Base-by-base conservation (phyloP, 106 monocot species). In the Allium fistulosum region DNA sequence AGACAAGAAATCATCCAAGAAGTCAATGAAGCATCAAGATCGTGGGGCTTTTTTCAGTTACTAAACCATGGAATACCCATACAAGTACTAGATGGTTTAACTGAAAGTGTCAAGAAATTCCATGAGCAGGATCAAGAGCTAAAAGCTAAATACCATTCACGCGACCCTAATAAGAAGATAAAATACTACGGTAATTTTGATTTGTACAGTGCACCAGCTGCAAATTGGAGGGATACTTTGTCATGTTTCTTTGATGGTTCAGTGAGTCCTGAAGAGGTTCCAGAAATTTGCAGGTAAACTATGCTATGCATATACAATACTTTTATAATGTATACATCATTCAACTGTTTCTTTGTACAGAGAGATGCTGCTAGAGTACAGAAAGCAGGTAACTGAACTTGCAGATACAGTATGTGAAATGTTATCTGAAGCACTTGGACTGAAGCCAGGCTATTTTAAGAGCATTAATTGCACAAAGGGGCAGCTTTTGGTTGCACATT, bases 391-490 rank as follows among this genome's bases (percentile, higher is more conserved):
- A 6, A 17, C 22, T 7, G 60, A 60, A 26, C 26, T 14, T 11
- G 9, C 17, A 4, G 60, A 60, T 27, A 11, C 28, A 16, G 46
- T 71, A 49, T 37, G 37, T 10, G 71, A 71, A 15, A 4, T 71
- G 11, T 9, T 71, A 17, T 71, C 71, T 9, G 71, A 71, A 26
- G 71, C 49, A 10, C 71, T 60, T 11, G 71, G 71, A 14, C 76
- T 92, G 6, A 53, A 69, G 2, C 16, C 74, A 0, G 59, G 26
- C 15, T 67, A 85, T 18, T 53, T 92, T 9, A 76, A 66, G 7
- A 88, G 82, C 12, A 72, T 88, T 50, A 80, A 79, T 2, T 92
- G 92, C 50, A 57, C 28, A 16, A 47, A 80, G 58, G 92, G 80
- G 4, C 77, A 80, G 50, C 51, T 51, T 60, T n/a, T 82, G 27